Evolutionary conservation across 495 filamentous ascomycete genomes (phyloP).

Genomic region (Usnea hakonensis): DNA sequence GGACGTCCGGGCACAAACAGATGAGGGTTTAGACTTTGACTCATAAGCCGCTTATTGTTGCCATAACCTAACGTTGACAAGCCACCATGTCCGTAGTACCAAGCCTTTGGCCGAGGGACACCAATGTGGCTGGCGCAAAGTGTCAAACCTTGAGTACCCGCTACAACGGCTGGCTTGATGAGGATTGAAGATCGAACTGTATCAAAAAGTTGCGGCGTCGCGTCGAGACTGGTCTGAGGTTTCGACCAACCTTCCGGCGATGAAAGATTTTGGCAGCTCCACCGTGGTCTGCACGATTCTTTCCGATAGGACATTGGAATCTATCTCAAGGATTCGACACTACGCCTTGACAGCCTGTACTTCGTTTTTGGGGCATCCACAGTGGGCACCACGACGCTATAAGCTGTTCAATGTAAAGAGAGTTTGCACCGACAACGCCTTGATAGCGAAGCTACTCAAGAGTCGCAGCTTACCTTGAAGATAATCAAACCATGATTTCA

Average conservation of each 20-base stretch:
- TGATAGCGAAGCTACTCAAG: too few species aligned
- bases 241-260: background rate
- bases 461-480: too few species aligned
- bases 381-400: too few species aligned
- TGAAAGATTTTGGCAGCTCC: background rate
- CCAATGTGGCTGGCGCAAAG: background rate
- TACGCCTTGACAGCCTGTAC: too few species aligned
- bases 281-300: background rate
- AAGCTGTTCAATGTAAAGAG: too few species aligned
- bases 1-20: background rate
- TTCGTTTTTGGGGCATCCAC: too few species aligned
- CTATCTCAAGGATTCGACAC: too few species aligned
- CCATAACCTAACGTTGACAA: background rate
- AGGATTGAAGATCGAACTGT: background rate
- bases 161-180: background rate
- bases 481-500: too few species aligned
- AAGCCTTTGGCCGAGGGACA: background rate
- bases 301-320: background rate
- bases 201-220: background rate
- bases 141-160: background rate
- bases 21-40: background rate
- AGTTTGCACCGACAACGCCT: too few species aligned
- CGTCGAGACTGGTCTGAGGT: background rate
- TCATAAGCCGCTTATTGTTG: background rate
- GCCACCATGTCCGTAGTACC: background rate